Base-by-base conservation (phyloP, 371 early-diverging fungal genomes). In the Chytridium lagenaria region DNA sequence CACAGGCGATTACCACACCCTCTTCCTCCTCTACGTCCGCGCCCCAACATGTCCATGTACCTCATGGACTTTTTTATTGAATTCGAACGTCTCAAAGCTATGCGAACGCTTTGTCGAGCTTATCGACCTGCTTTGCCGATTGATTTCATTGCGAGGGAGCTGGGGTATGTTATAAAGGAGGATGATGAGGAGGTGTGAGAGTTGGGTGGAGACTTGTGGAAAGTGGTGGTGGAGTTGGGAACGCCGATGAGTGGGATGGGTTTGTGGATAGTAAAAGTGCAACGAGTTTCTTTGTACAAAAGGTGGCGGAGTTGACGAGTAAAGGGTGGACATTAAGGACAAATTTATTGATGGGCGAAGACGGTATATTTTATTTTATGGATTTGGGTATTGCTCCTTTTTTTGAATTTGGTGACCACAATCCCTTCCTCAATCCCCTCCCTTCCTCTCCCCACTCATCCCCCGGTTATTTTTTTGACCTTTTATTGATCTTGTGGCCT, bases 61-160 rank as follows among this genome's bases (percentile, higher is more conserved):
- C 79, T 98, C 50, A 94, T 98, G 88, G 93, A 95, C 80, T 91
- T 93, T 49, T 95, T 97, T 81, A 76, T 92, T 5, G 92, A 90
- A 61, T 89, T 97, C 38, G 95, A 94, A 77, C 87, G 98, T 26
- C 83, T 92, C 26, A 81, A 86, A 33, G 92, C 94, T 19, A 50
- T 82, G 59, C 68, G 65, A 50, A 67, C 68, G 10, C 69, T 84
- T 0, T 66, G 69, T 16, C 68, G 72, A 40, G 78, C 83, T 16
- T 84, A 76, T 52, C 72, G 82, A 16, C 83, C 83, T 15, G 64
- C 34, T 19, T 44, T 84, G 10, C 23, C 34, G 1, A 70, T 84
- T 1, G 71, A 64, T 2, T 74, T 57, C 40, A 3, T 84, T 19
- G 80, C 82, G 1, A 7, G 28, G 52, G 77, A 79, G 59, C 72